phyloP scores from a whole-genome alignment of 495 filamentous ascomycete genomes.

The Glarea lozoyensis region DNA sequence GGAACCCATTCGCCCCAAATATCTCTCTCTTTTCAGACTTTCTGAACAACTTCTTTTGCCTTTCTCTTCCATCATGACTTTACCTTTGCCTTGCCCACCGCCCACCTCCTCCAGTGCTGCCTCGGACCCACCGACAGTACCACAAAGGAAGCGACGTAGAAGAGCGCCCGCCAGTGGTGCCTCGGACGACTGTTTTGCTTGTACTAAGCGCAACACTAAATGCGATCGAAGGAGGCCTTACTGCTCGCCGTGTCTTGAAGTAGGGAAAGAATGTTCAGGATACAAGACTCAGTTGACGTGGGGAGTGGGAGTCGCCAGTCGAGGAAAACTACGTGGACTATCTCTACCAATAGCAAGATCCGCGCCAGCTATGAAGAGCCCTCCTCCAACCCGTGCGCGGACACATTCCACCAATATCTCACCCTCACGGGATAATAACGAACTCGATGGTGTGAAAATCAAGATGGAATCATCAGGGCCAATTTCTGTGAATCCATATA shows the following conservation, averaged over 20 bases:
- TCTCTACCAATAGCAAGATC: conserved; percentile 76
- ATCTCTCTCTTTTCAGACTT: too few species aligned
- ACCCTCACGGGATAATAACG: conserved; percentile 7
- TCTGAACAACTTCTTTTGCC: background rate
- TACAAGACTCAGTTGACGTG: conserved; percentile 98
- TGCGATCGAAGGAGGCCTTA: conserved; percentile 93
- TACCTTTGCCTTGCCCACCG: conserved; percentile 20
- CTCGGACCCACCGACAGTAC: conserved; percentile 18
- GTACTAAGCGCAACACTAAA: conserved; percentile 68
- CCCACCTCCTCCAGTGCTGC: conserved; percentile 11
- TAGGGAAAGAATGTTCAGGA: conserved; percentile 87
- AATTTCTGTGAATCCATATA: conserved; percentile 19
- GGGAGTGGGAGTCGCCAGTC: conserved; percentile 94
- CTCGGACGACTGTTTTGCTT: conserved; percentile 92
- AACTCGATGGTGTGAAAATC: conserved; percentile 16
- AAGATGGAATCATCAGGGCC: conserved; percentile 14
- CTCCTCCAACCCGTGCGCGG: conserved; percentile 10
- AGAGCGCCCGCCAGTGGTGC: conserved; percentile 84
- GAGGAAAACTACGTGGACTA: conserved; percentile 87
- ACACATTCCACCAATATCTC: conserved; percentile 13
- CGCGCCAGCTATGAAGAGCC: conserved; percentile 39
- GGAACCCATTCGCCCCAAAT: too few species aligned
- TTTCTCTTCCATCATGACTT: conserved; percentile 17
- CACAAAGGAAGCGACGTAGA: conserved; percentile 71
- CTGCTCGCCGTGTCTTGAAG: conserved; percentile 88